Percentiles rank a stretch among this genome's conserved stretches.
phyloP scores from a whole-genome alignment of 805 yeast genomes.

The Candida pseudofarinosa region DNA sequence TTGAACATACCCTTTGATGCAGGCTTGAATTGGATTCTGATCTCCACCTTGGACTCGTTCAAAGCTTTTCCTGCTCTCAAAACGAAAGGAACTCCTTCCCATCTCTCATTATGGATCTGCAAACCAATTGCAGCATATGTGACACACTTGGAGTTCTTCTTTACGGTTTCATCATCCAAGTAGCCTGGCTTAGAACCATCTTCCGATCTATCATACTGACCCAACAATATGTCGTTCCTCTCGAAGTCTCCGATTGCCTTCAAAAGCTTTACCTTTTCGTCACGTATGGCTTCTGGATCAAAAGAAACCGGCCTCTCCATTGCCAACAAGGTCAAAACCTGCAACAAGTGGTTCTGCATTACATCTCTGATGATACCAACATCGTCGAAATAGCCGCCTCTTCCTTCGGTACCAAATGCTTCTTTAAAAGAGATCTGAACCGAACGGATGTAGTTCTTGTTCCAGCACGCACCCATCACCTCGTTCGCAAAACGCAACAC shows the following conservation, averaged over 20 bases:
- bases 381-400: constrained; percentile 95
- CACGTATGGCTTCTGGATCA: constrained; percentile 90
- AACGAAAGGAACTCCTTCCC: constrained; percentile 97
- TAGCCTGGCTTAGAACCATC: constrained; percentile 92
- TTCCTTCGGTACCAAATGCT: constrained; percentile 98
- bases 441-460: constrained; percentile 67
- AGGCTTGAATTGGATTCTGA: constrained; percentile 86
- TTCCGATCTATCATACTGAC: constrained; percentile 80
- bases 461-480: constrained; percentile 86
- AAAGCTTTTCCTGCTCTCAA: constrained; percentile 98
- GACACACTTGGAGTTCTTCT: constrained; percentile 75
- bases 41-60: constrained; percentile 91
- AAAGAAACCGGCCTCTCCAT: constrained; percentile 96
- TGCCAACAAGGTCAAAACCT: constrained; percentile 83
- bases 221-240: constrained; percentile 64
- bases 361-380: constrained; percentile 97
- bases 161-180: constrained; percentile 87
- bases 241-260: constrained; percentile 74
- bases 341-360: constrained; percentile 95
- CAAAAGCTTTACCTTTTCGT: constrained; percentile 91
- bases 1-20: constrained; percentile 80
- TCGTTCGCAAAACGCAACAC: constrained; percentile 90
- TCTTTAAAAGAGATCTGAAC: constrained; percentile 94
- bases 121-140: constrained; percentile 87
- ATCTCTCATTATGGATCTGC: constrained; percentile 83